These are phyloP conservation scores for Cladobotryum mycophilum DNA, from an alignment of 2,329 filamentous ascomycete genomes.

Conservation along the genomic window DNA sequence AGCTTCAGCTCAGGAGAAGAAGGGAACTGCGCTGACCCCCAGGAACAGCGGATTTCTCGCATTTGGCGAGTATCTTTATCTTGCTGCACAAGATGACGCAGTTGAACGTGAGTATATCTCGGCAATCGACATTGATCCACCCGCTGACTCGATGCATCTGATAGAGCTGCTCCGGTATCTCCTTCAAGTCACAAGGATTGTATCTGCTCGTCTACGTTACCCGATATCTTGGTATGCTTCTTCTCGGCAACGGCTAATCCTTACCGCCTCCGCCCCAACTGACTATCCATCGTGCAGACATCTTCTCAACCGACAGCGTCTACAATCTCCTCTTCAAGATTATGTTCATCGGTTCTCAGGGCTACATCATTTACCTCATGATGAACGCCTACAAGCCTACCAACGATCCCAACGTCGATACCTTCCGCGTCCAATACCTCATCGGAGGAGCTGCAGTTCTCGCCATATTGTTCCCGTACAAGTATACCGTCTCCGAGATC, in stretches of 20 bases:
- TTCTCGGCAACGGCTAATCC: not conserved
- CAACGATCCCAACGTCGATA: conserved; percentile 93
- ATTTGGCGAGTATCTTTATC: conserved; percentile 89
- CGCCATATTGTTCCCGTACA: conserved; percentile 76
- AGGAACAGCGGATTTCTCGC: conserved; percentile 81
- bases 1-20: conserved; percentile 4
- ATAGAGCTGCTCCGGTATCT: conserved; percentile 98
- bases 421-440: conserved; percentile 94
- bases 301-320: conserved; percentile 75
- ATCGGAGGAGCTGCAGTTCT: conserved; percentile 73
- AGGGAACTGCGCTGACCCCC: conserved; percentile 11
- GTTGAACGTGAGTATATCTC: conserved; percentile 62
- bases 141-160: conserved; percentile 13
- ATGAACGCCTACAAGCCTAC: conserved; percentile 95
- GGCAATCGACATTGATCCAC: conserved; percentile 7
- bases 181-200: conserved; percentile 95
- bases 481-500: conserved; percentile 78
- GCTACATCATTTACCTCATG: conserved; percentile 98
- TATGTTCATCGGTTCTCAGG: conserved; percentile 82
- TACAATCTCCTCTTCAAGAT: conserved; percentile 97
- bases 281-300: conserved; percentile 46
- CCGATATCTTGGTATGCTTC: conserved; percentile 73
- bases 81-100: conserved; percentile 94
- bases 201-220: conserved; percentile 93
- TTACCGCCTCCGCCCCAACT: not conserved